Evolutionary conservation across 257 asterid species (phyloP).

Genomic region (Solanum paucissectum): DNA sequence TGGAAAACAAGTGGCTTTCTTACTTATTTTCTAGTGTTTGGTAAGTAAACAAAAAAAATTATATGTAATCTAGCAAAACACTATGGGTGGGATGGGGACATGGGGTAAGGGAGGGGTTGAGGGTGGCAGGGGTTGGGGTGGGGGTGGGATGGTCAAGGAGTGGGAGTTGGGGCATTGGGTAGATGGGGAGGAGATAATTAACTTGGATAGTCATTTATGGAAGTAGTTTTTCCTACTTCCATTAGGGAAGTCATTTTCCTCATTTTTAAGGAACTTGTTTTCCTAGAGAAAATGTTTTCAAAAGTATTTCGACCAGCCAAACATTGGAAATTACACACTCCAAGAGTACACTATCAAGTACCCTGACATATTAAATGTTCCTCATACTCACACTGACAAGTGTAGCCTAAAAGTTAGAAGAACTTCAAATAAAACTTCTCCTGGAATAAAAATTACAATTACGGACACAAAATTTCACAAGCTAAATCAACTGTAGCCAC

Average conservation of each 20-base stretch:
- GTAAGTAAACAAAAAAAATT: neutral
- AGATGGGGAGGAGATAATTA: too few species aligned
- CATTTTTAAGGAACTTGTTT: neutral
- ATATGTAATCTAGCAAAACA: neutral
- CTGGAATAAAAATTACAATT: too few species aligned
- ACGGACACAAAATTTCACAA: too few species aligned
- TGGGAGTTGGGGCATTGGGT: too few species aligned
- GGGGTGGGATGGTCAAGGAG: neutral
- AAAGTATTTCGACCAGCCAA: neutral
- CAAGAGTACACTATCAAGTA: neutral
- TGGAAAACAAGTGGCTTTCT: neutral
- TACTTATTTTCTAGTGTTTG: neutral
- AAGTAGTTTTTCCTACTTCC: too few species aligned
- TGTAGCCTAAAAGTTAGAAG: too few species aligned
- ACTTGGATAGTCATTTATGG: too few species aligned
- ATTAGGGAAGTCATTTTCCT: neutral
- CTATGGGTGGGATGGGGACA: neutral
- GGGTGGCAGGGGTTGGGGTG: neutral
- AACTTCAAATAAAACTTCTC: too few species aligned
- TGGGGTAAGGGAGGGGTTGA: neutral
- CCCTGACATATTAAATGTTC: neutral
- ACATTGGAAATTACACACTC: neutral
- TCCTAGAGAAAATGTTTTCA: neutral
- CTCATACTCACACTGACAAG: too few species aligned
- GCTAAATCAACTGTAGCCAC: too few species aligned